Conservation (phyloP, 345 rosid species). For the Hibiscus trionum region DNA sequence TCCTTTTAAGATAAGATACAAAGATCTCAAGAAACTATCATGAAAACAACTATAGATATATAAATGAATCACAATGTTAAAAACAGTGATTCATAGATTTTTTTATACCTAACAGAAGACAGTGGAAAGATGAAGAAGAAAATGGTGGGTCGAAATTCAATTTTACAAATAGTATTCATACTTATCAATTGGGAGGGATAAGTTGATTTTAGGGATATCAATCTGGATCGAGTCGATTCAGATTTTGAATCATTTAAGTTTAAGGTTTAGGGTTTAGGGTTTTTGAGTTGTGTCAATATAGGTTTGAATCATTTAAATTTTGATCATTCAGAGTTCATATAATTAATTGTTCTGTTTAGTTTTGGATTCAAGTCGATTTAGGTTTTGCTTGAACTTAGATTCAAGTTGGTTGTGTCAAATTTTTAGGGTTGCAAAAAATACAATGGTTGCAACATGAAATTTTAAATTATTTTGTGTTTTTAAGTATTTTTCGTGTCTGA, state of each 20-base stretch:
- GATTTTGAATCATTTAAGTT: too few relatives aligned
- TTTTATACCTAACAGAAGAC: slow-evolving; percentile 24
- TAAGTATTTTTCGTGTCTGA: background rate
- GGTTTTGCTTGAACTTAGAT: too few relatives aligned
- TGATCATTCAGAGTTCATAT: background rate
- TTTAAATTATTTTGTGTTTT: background rate
- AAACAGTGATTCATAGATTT: slow-evolving; percentile 33
- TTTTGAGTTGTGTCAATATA: too few relatives aligned
- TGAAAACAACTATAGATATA: slow-evolving; percentile 28
- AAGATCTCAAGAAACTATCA: slow-evolving; percentile 1
- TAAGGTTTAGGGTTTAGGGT: too few relatives aligned
- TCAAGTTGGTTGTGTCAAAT: too few relatives aligned
- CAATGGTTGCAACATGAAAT: background rate
- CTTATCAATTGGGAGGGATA: too few relatives aligned
- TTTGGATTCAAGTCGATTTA: too few relatives aligned
- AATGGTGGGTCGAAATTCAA: background rate
- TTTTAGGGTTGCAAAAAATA: background rate
- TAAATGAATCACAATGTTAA: slow-evolving; percentile 17
- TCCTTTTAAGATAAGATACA: background rate
- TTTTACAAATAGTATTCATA: too few relatives aligned
- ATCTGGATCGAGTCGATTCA: too few relatives aligned
- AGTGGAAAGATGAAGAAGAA: background rate
- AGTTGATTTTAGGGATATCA: too few relatives aligned
- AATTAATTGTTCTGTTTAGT: too few relatives aligned
- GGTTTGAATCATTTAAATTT: too few relatives aligned